Conservation (phyloP, 805 yeast species). For the Myxozyma neglecta region DNA sequence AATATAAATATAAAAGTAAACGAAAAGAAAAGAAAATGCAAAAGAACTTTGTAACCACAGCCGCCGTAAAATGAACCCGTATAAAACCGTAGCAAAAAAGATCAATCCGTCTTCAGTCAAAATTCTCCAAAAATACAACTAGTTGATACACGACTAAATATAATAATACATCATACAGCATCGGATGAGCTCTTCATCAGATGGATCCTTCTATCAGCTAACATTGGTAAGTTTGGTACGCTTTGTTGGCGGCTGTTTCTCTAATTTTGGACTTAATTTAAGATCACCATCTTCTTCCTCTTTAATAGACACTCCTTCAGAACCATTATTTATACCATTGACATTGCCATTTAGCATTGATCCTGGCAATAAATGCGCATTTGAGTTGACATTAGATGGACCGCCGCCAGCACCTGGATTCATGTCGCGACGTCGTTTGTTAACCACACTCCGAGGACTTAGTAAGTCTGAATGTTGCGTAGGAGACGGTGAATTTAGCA, state of each 20-base stretch:
- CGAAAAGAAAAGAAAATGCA: too few species aligned
- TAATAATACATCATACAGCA: too few species aligned
- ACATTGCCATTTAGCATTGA: background rate
- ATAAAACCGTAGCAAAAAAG: too few species aligned
- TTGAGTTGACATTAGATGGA: background rate
- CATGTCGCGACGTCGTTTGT: slow-evolving; percentile 19
- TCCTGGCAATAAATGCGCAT: background rate
- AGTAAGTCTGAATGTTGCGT: slow-evolving; percentile 2
- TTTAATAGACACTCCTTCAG: background rate
- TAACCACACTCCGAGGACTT: slow-evolving; percentile 16
- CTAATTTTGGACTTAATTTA: slow-evolving; percentile 4
- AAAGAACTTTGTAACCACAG: too few species aligned
- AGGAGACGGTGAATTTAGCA: slow-evolving; percentile 16
- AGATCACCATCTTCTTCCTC: slow-evolving; percentile 11
- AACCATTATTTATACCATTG: background rate
- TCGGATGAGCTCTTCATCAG: too few species aligned
- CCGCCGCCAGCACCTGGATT: background rate
- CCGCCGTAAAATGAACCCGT: too few species aligned
- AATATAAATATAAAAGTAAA: too few species aligned
- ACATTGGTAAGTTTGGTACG: background rate
- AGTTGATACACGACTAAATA: too few species aligned
- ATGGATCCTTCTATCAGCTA: background rate
- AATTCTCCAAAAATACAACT: too few species aligned
- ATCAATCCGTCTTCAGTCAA: too few species aligned
- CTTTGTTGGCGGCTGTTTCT: slow-evolving; percentile 5